Conservation (phyloP, 75 land plant genomes). For the Selaginella moellendorffii region DNA sequence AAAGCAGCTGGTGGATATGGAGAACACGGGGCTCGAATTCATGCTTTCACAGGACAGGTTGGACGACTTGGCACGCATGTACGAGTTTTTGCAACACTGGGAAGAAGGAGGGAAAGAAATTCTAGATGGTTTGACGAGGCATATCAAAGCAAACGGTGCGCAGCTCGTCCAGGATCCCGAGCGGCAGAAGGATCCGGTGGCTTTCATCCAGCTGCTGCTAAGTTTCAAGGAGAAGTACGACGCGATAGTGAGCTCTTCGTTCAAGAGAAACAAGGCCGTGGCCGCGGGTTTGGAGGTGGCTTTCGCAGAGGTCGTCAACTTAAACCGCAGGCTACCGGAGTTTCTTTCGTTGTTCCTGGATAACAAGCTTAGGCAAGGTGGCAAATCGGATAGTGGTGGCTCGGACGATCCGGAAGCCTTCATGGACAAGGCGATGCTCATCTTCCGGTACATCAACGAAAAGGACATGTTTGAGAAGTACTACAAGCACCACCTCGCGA, state of each 20-base stretch:
- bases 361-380: constrained; percentile 79
- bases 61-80: background rate
- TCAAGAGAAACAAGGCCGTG: constrained; percentile 84
- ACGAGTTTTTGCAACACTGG: background rate
- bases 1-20: constrained; percentile 88
- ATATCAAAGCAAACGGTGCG: constrained; percentile 73
- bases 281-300: constrained; percentile 93
- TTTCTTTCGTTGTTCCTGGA: constrained; percentile 89
- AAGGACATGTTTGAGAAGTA: constrained; percentile 97
- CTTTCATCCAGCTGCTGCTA: constrained; percentile 79
- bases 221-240: constrained; percentile 88
- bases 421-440: constrained; percentile 91
- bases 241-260: constrained; percentile 54
- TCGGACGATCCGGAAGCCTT: constrained; percentile 85
- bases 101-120: background rate
- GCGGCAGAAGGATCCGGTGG: constrained; percentile 76
- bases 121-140: constrained; percentile 1
- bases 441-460: constrained; percentile 89
- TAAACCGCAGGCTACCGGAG: constrained; percentile 83
- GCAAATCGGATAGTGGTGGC: constrained; percentile 68
- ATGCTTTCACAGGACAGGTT: background rate
- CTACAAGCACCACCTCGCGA: constrained; percentile 92
- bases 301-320: constrained; percentile 82
- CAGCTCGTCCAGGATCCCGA: constrained; percentile 85
- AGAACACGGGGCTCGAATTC: constrained; percentile 13